These are phyloP conservation scores for Clavariopsis aquatica DNA, from an alignment of 495 filamentous ascomycete species.

Conservation along the genomic window DNA sequence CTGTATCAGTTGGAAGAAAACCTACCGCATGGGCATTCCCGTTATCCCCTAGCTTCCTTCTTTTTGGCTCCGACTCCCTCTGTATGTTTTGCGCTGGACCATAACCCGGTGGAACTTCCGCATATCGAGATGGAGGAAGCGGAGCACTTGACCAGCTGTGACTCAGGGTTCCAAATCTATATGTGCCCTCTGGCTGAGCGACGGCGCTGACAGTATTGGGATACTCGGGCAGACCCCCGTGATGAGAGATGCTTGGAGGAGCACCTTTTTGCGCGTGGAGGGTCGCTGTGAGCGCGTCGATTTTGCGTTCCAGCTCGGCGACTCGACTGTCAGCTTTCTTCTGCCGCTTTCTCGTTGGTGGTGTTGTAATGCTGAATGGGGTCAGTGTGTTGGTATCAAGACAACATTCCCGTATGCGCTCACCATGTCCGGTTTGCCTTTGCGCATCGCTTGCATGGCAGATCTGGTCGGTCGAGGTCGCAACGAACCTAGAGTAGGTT, in stretches of 20 bases:
- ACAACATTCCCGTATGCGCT: neutral
- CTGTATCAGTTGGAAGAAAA: neutral
- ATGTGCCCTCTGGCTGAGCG: slow-evolving; percentile 12
- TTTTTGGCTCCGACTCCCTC: slow-evolving; percentile 28
- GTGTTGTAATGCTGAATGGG: slow-evolving; percentile 61
- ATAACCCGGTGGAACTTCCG: slow-evolving; percentile 21
- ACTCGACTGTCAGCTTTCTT: slow-evolving; percentile 94
- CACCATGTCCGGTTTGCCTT: slow-evolving; percentile 75
- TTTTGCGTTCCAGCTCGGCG: slow-evolving; percentile 90
- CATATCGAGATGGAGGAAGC: slow-evolving; percentile 1
- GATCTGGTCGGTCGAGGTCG: slow-evolving; percentile 69
- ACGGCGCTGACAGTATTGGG: neutral
- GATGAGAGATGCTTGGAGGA: slow-evolving; percentile 14
- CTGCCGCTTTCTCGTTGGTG: slow-evolving; percentile 80
- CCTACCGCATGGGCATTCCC: slow-evolving; percentile 23
- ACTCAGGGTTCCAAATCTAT: slow-evolving; percentile 13
- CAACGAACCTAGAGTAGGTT: slow-evolving; percentile 63
- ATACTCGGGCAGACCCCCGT: slow-evolving; percentile 8
- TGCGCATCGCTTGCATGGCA: slow-evolving; percentile 79
- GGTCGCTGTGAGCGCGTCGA: slow-evolving; percentile 81
- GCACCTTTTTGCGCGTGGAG: slow-evolving; percentile 57
- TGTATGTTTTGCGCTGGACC: slow-evolving; percentile 18
- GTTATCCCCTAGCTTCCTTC: slow-evolving; percentile 17
- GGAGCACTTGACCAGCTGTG: slow-evolving; percentile 22
- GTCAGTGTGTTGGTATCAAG: slow-evolving; percentile 5